These are phyloP conservation scores for Trichosporon sp. DNA, from an alignment of 1,284 basidiomycete genomes.

Conservation along the genomic window DNA sequence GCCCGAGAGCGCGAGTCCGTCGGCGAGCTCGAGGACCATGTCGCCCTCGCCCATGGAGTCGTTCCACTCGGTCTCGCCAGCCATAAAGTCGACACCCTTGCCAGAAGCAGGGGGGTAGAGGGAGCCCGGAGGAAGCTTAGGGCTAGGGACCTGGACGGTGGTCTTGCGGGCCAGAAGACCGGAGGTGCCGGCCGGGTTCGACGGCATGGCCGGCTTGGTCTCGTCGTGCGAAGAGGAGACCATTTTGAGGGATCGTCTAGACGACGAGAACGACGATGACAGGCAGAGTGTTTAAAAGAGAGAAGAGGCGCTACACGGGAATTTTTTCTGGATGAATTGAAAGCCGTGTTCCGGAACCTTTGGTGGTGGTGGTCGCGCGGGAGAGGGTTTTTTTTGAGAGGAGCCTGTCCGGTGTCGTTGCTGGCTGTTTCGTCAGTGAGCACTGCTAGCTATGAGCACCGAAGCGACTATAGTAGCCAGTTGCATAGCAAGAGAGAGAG, in stretches of 20 bases:
- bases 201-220: conserved; percentile 4
- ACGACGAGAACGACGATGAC: background rate
- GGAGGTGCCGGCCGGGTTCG: conserved; percentile 9
- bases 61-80: conserved; percentile 37
- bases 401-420: background rate
- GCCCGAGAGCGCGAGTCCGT: conserved; percentile 83
- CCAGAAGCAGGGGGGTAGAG: conserved; percentile 46
- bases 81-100: conserved; percentile 43
- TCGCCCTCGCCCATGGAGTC: conserved; percentile 43
- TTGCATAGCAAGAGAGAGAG: conserved; percentile 12
- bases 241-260: conserved; percentile 12
- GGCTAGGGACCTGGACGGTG: conserved; percentile 3
- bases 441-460: conserved; percentile 2
- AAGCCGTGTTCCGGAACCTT: no score
- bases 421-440: background rate
- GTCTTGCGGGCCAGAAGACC: conserved; percentile 21
- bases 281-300: background rate
- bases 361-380: no score
- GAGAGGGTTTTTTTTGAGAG: background rate
- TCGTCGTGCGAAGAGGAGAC: conserved; percentile 18
- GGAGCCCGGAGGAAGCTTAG: conserved; percentile 26
- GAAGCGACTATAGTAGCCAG: background rate
- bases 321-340: background rate
- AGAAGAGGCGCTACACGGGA: background rate
- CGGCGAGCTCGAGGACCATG: conserved; percentile 80